Evolutionary conservation across 1,284 basidiomycete species (phyloP), one percentile per base, ranked within the genome.

Genomic region (Anthracocystis panici-leucophaei): DNA sequence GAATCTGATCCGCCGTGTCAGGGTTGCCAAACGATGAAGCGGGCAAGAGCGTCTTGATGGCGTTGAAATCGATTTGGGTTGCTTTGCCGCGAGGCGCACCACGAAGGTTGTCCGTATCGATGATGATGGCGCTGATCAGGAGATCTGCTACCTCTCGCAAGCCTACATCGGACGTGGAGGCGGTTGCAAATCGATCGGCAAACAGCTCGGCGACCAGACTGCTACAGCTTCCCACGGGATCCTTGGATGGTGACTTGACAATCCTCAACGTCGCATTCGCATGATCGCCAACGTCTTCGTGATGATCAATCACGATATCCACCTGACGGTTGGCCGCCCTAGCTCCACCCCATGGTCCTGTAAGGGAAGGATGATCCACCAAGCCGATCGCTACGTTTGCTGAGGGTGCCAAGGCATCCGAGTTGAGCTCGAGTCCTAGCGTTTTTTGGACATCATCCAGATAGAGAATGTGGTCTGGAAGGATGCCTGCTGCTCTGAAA

Each of bases 251-350:
- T 33, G 79, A 56, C 46, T 72, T 64, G 61, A 84, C 56, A 38
- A 81, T 70, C 11, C 82, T 60, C 57, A 83, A 44, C 21, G 61
- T 49, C 18, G 81, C 88, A 38, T 79, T 62, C 6, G 82, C 82
- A 83, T 96, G 90, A 3, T 88, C 86, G 0, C 89, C 88, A 77
- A 95, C 95, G 86, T 98, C 95, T 45, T 89, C 91, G 85, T 99
- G 95, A 84, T 99, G 96, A 85, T 99, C 96, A n/a, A 99, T 87
- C 56, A 98, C 88, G 2, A 92, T 91, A 1, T 90, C 87, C 5
- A 98, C 93, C 10, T 86, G 85, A 8, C 78, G 63, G 18, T 75
- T 58, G 16, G 35, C 16, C 0, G 68, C 70, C 38, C 48, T 65
- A 3, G 57, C 58, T 23, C 60, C 67, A 12, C 74, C 71, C 80